Conservation (phyloP, 805 yeast species). For the Alloascoidea africana region DNA sequence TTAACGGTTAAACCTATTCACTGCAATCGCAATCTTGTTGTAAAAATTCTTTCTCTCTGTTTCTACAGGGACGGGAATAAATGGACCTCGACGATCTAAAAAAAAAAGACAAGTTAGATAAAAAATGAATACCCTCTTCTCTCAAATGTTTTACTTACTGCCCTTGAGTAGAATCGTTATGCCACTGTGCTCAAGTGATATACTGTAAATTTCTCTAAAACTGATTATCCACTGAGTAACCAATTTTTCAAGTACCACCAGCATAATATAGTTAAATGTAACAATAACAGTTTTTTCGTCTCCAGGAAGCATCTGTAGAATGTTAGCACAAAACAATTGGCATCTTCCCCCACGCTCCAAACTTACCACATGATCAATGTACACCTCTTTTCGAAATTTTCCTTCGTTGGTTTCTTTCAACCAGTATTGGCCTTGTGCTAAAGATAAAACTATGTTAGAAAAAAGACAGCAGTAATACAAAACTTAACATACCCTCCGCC, state of each 20-base stretch:
- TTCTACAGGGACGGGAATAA: constrained; percentile 66
- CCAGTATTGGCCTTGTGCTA: constrained; percentile 92
- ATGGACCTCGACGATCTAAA: too few species aligned
- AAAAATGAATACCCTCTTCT: too few species aligned
- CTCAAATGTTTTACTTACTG: too few species aligned
- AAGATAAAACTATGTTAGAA: too few species aligned
- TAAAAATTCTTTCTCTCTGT: constrained; percentile 52
- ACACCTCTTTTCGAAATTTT: constrained; percentile 49
- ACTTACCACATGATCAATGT: constrained; percentile 67
- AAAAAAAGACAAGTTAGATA: too few species aligned
- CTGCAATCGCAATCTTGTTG: constrained; percentile 65
- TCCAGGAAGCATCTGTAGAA: constrained; percentile 70
- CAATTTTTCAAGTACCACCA: constrained; percentile 47
- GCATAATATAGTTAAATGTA: constrained; percentile 52
- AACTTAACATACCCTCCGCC: too few species aligned
- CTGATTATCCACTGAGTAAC: constrained; percentile 57
- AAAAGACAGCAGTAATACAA: too few species aligned
- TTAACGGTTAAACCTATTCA: constrained; percentile 51
- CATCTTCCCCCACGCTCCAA: too few species aligned
- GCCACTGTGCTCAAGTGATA: constrained; percentile 70
- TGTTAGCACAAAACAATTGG: too few species aligned
- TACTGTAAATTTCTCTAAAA: constrained; percentile 50
- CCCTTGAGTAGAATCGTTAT: constrained; percentile 47
- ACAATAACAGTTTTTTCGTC: constrained; percentile 65
- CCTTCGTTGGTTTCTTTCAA: constrained; percentile 78